Percentiles rank a stretch among this genome's conserved stretches.
phyloP scores from a whole-genome alignment of 345 rosid species.

The Hirschfeldia incana region DNA sequence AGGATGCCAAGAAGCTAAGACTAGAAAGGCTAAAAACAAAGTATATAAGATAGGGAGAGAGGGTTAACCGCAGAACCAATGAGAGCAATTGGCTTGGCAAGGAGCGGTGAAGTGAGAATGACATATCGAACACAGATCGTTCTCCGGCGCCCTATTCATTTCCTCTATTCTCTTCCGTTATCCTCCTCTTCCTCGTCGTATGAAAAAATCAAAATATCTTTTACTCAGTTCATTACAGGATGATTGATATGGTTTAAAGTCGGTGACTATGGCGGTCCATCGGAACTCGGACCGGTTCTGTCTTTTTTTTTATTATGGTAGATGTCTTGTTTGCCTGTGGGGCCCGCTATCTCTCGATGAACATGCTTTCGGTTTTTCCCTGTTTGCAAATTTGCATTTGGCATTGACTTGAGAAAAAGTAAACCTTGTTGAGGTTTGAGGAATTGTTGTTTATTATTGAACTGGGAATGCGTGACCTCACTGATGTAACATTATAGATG shows the following conservation, averaged over 20 bases:
- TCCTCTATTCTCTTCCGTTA: neutral
- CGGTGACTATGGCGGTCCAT: constrained; percentile 31
- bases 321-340: neutral
- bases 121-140: constrained; percentile 78
- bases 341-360: neutral
- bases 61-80: constrained; percentile 87
- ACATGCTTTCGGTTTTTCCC: constrained; percentile 4
- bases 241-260: constrained; percentile 1
- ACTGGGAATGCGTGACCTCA: neutral
- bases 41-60: neutral
- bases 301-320: neutral
- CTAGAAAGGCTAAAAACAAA: neutral
- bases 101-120: constrained; percentile 68
- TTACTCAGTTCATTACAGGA: neutral
- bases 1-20: neutral
- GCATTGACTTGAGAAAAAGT: too few relatives aligned
- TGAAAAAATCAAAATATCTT: neutral
- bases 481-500: neutral
- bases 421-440: neutral
- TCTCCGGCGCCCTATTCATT: constrained; percentile 69
- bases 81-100: constrained; percentile 94
- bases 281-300: constrained; percentile 13
- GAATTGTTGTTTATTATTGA: neutral
- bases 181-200: too few relatives aligned
- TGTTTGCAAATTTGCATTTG: neutral